Base-by-base conservation (phyloP, 129 eudicot genomes). In the Oenanthe sinensis region DNA sequence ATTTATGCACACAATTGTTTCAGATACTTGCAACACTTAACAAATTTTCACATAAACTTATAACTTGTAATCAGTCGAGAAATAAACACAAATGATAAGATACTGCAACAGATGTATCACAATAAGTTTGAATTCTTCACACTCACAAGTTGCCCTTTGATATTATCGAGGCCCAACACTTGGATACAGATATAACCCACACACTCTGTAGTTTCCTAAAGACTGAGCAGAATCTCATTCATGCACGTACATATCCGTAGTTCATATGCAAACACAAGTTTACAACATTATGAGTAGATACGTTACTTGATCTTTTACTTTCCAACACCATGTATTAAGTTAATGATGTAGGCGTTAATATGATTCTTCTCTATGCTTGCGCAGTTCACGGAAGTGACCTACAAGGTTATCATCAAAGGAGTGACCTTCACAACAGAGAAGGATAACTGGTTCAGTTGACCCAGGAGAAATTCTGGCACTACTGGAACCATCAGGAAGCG, bases 401-500 rank as follows among this genome's bases (percentile, higher is more conserved):
- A 87, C 94, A 91, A 88, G 87, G 80, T 91, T 17, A 83, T 87
- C 37, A 79, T 85, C 43, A 93, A 85, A 87, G 90, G 97, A 72
- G n/a, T n/a, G n/a, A n/a, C n/a, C n/a, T n/a, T n/a, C n/a, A n/a
- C n/a, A n/a, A n/a, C n/a, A n/a, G n/a, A n/a, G n/a, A n/a, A n/a
- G n/a, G n/a, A 91, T 95, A 55, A 85, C 83, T 10, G 98, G 98
- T 26, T 87, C 90, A 3, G 97, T 88, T 28, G 76, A 87, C 81
- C 98, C 98, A 12, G 98, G 97, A n/a, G 98, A 95, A 79, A 94
- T 95, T 79, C 83, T 95, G 54, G 98, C 98, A 8, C 81, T 95
- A 39, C 91, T 95, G 98, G 98, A 97, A 16, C 98, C 98, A 47
- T 95, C 98, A 0, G 98, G 98, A 36, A 91, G 98, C 33, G 98